Evolutionary conservation across 164 flowering plant species (phyloP), one percentile per base, ranked within the genome.

Genomic region (Warburgia ugandensis): DNA sequence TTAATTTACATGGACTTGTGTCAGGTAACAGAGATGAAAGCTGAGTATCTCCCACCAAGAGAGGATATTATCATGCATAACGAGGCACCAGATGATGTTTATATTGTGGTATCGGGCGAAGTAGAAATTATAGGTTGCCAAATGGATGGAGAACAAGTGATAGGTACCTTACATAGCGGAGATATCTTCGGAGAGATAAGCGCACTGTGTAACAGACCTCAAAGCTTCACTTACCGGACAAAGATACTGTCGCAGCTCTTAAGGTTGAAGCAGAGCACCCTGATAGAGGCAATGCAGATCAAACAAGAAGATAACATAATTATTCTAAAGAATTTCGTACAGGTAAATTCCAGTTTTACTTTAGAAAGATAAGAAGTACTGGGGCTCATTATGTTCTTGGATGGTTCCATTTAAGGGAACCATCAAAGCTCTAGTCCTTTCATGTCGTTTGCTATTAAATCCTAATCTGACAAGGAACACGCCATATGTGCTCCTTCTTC

Each of bases 161-260:
- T 81, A 19, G 88, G 95, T 51, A 67, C 57, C 12, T 60, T 85
- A 21, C 58, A 51, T 6, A 52, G 79, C 0, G 83, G 76, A 13
- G 84, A 81, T 59, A 73, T 87, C 48, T 85, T 87, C 60, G 98
- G 98, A 30, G 98, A 91, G 72, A 72, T 78, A 20, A 86, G 88
- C 39, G 95, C 80, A 3, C 81, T 91, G 29, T 83, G 96, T 41
- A 77, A 69, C 45, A 77, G 65, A 45, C 88, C 89, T 58, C 95
- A 84, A 25, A 49, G 57, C 52, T 83, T 54, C 37, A 87, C 88
- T 0, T 84, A 61, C 33, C 64, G 92, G 40, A 87, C 98, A 4
- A 91, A 73, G 69, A 72, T 78, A 2, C 74, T 91, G 22, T 77
- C 84, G 0, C 98, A 87, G 46, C 77, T 91, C 38, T 58, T 87